phyloP scores from a whole-genome alignment of 2,329 filamentous ascomycete species.

The Pleurostoma richardsiae region DNA sequence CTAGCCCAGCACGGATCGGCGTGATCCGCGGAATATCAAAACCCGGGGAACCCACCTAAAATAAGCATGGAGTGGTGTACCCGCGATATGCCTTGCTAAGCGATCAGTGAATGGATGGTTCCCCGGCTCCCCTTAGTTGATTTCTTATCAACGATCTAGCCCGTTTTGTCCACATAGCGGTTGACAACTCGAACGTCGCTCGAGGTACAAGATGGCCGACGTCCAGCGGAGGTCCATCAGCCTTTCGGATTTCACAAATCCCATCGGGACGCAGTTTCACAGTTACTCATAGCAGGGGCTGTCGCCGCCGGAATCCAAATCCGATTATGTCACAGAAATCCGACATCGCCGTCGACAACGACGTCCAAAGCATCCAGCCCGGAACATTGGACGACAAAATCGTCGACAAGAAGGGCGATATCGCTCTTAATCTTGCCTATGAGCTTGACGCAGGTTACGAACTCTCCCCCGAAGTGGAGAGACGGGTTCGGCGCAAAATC shows the following conservation, averaged over 20 bases:
- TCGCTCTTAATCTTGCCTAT: background rate
- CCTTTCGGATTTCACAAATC: background rate
- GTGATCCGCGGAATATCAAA: background rate
- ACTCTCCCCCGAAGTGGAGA: background rate
- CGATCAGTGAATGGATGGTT: background rate
- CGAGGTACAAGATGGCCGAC: background rate
- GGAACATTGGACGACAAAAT: background rate
- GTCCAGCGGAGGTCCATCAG: background rate
- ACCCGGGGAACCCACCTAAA: background rate
- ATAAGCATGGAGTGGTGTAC: background rate
- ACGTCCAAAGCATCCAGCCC: background rate
- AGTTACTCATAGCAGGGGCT: background rate
- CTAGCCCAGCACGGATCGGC: background rate
- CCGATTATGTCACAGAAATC: background rate
- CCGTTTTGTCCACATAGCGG: background rate
- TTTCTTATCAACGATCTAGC: background rate
- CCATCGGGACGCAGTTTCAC: background rate
- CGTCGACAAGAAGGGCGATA: background rate
- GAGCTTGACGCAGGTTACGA: background rate
- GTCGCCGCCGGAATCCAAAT: background rate
- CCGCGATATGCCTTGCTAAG: background rate
- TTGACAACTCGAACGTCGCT: background rate
- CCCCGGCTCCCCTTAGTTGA: background rate
- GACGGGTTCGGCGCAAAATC: conserved; percentile 7
- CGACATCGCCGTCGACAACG: background rate